These are phyloP conservation scores for Arthrobotrys iridis DNA, from an alignment of 2,329 filamentous ascomycete species.

Conservation along the genomic window DNA sequence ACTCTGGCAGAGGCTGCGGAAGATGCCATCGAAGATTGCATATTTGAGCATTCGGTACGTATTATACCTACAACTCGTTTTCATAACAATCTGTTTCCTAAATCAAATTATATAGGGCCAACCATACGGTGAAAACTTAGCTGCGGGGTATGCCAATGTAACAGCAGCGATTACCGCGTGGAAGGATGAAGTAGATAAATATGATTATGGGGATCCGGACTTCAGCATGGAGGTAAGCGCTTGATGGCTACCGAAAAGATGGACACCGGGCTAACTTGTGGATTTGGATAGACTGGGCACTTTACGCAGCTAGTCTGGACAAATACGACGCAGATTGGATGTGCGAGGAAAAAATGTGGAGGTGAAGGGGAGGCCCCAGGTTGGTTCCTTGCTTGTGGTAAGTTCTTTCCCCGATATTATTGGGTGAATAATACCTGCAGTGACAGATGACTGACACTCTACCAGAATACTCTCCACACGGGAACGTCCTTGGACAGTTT, in stretches of 20 bases:
- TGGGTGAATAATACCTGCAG: not conserved
- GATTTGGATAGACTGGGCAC: constrained; percentile 67
- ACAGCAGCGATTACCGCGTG: constrained; percentile 39
- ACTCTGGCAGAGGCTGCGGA: constrained; percentile 44
- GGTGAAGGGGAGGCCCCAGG: constrained; percentile 43
- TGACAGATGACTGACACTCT: not conserved
- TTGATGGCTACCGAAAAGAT: not conserved
- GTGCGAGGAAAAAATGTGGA: constrained; percentile 63
- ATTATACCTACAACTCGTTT: no score
- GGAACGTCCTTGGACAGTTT: constrained; percentile 41
- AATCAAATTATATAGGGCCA: constrained; percentile 29
- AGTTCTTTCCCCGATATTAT: not conserved
- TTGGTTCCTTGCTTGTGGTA: constrained; percentile 50
- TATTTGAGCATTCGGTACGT: constrained; percentile 51
- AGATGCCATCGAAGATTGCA: constrained; percentile 36
- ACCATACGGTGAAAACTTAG: constrained; percentile 55
- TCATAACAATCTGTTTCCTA: not conserved
- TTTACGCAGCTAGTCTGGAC: constrained; percentile 81
- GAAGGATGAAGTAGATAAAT: constrained; percentile 53
- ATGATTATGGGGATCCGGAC: constrained; percentile 42
- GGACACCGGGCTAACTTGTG: not conserved
- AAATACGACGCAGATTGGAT: constrained; percentile 71
- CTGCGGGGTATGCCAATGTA: constrained; percentile 46
- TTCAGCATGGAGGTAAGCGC: constrained; percentile 51
- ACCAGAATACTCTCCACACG: constrained; percentile 47